These are phyloP conservation scores for Yamadazyma songkhlaensis DNA, from an alignment of 1,139 yeast species.

Conservation along the genomic window DNA sequence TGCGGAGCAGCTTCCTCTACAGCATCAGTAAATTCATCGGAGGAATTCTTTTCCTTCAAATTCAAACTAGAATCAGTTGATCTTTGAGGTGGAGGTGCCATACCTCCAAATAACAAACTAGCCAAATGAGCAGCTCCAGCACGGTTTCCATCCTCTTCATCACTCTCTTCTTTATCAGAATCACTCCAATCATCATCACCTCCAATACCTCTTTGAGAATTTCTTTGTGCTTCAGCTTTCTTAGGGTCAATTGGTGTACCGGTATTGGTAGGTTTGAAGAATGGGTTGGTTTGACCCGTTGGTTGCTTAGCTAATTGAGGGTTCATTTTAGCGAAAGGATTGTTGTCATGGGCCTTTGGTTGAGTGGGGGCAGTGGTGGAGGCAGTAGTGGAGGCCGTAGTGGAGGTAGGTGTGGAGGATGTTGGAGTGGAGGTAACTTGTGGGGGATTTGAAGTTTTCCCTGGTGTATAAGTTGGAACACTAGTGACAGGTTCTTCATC, in stretches of 20 bases:
- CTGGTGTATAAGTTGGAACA: slow-evolving; percentile 31
- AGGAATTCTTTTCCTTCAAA: slow-evolving; percentile 14
- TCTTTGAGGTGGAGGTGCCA: slow-evolving; percentile 45
- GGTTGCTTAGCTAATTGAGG: slow-evolving; percentile 8
- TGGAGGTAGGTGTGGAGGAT: neutral
- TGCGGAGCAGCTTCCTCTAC: slow-evolving; percentile 2
- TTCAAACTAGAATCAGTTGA: slow-evolving; percentile 12
- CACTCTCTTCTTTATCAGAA: slow-evolving; percentile 53
- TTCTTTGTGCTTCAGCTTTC: slow-evolving; percentile 63
- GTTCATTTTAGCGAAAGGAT: slow-evolving; percentile 34
- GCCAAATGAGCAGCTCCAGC: slow-evolving; percentile 65
- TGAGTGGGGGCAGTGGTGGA: no score
- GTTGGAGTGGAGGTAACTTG: slow-evolving; percentile 5
- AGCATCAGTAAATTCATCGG: slow-evolving; percentile 10
- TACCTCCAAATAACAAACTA: slow-evolving; percentile 59
- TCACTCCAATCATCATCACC: slow-evolving; percentile 64
- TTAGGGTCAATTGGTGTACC: slow-evolving; percentile 43
- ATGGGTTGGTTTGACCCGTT: slow-evolving; percentile 28
- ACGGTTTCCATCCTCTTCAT: slow-evolving; percentile 49
- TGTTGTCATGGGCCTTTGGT: slow-evolving; percentile 30
- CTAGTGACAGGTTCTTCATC: slow-evolving; percentile 30
- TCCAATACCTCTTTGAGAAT: slow-evolving; percentile 57
- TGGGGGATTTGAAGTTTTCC: slow-evolving; percentile 5
- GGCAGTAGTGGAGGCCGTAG: no score
- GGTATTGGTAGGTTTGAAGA: slow-evolving; percentile 46